These are phyloP conservation scores for Lenwebbia sp. DNA, from an alignment of 345 rosid genomes.

Conservation along the genomic window DNA sequence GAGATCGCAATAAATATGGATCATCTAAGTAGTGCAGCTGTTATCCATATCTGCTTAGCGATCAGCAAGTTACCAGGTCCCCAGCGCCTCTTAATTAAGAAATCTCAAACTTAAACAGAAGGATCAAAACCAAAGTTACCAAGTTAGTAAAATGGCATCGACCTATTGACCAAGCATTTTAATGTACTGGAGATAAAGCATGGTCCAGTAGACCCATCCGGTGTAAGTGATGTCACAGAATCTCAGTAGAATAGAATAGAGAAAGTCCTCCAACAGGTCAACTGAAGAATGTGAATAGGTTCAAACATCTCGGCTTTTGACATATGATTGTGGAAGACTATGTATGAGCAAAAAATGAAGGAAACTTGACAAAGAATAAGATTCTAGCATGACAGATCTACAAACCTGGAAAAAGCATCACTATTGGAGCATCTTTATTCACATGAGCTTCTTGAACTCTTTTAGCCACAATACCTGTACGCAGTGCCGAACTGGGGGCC, in stretches of 20 bases:
- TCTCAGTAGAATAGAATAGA: background rate
- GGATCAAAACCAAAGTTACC: background rate
- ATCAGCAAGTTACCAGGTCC: background rate
- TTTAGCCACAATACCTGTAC: conserved; percentile 70
- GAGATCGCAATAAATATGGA: background rate
- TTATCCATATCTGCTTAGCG: background rate
- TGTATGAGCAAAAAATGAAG: background rate
- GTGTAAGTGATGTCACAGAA: background rate
- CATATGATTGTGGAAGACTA: background rate
- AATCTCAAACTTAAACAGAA: background rate
- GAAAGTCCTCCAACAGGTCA: background rate
- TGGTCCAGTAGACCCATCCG: background rate
- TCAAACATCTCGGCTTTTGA: background rate
- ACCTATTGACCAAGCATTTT: background rate
- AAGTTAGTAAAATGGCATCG: background rate
- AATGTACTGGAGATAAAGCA: background rate
- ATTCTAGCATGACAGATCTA: background rate
- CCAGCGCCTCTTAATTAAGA: background rate
- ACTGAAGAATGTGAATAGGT: background rate
- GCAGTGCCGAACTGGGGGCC: no score
- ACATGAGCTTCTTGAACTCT: conserved; percentile 74
- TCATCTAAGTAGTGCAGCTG: background rate
- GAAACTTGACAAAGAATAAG: background rate
- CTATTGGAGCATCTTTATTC: conserved; percentile 58
- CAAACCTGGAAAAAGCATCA: conserved; percentile 90